Conservation (phyloP, 2,329 filamentous ascomycete genomes). For the Penicillium verrucosum region DNA sequence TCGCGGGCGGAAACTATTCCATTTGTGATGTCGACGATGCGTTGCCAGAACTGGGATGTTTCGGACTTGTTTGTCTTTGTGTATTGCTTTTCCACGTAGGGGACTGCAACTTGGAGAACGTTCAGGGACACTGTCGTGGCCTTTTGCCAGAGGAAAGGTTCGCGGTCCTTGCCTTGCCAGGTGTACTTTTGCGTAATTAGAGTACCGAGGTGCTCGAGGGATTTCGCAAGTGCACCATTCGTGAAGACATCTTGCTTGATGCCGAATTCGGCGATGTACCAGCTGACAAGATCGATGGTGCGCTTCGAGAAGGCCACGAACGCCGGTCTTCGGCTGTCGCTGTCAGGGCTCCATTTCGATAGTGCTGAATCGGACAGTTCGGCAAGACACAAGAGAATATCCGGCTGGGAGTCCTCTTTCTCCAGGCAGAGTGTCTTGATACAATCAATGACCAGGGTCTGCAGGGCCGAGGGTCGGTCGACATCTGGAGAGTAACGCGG, state of each 20-base stretch:
- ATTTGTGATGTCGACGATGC: conserved; percentile 62
- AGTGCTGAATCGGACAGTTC: conserved; percentile 64
- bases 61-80: conserved; percentile 32
- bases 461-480: conserved; percentile 39
- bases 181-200: conserved; percentile 78
- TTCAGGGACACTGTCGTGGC: conserved; percentile 69
- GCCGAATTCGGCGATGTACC: conserved; percentile 41
- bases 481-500: conserved; percentile 40
- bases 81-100: conserved; percentile 53
- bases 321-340: conserved; percentile 59
- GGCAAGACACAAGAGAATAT: conserved; percentile 51
- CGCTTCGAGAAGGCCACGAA: conserved; percentile 87
- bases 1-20: conserved; percentile 68
- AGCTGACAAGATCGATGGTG: conserved; percentile 65
- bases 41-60: conserved; percentile 65
- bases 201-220: conserved; percentile 63
- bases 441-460: conserved; percentile 35
- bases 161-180: conserved; percentile 69
- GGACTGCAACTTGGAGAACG: conserved; percentile 65
- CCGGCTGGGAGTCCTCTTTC: conserved; percentile 36
- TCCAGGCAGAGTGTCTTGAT: conserved; percentile 37
- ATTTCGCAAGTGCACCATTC: conserved; percentile 62
- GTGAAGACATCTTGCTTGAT: conserved; percentile 65
- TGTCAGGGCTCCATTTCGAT: conserved; percentile 36
- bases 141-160: conserved; percentile 71